Evolutionary conservation across 2,329 filamentous ascomycete species (phyloP).

Genomic region (Aspergillus flavus): DNA sequence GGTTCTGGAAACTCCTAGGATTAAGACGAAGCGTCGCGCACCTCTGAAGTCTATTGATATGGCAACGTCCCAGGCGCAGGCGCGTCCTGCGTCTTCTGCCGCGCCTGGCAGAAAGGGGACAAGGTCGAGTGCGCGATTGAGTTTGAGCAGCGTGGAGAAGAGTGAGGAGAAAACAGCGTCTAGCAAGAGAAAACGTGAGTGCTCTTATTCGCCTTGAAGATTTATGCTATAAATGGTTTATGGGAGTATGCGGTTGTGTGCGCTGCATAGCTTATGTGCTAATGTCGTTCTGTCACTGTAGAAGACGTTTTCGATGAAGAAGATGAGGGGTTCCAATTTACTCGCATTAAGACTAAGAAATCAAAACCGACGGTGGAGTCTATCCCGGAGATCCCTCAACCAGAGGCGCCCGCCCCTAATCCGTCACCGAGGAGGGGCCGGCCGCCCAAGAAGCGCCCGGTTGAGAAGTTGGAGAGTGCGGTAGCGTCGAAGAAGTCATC

Average conservation of each 20-base stretch:
- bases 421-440: slow-evolving; percentile 40
- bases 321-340: slow-evolving; percentile 77
- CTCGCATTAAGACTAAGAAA: slow-evolving; percentile 68
- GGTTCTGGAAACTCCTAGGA: slow-evolving; percentile 38
- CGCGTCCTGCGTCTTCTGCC: slow-evolving; percentile 35
- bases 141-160: slow-evolving; percentile 38
- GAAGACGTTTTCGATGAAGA: slow-evolving; percentile 66
- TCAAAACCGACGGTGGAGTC: slow-evolving; percentile 51
- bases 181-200: slow-evolving; percentile 47
- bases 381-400: slow-evolving; percentile 35
- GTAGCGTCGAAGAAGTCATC: slow-evolving; percentile 20
- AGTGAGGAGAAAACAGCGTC: slow-evolving; percentile 27
- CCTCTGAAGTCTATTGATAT: slow-evolving; percentile 40
- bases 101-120: slow-evolving; percentile 29
- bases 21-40: slow-evolving; percentile 41
- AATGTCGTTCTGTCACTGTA: slow-evolving; percentile 17
- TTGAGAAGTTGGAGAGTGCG: slow-evolving; percentile 19
- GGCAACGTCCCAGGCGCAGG: slow-evolving; percentile 42
- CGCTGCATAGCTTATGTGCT: not conserved
- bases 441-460: slow-evolving; percentile 47
- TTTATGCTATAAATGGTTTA: not conserved
- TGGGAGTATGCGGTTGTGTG: not conserved
- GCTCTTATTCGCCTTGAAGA: not conserved
- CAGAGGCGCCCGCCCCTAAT: slow-evolving; percentile 38
- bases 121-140: slow-evolving; percentile 38